These are phyloP conservation scores for Hygrophila difformis DNA, from an alignment of 257 asterid genomes.

Conservation along the genomic window DNA sequence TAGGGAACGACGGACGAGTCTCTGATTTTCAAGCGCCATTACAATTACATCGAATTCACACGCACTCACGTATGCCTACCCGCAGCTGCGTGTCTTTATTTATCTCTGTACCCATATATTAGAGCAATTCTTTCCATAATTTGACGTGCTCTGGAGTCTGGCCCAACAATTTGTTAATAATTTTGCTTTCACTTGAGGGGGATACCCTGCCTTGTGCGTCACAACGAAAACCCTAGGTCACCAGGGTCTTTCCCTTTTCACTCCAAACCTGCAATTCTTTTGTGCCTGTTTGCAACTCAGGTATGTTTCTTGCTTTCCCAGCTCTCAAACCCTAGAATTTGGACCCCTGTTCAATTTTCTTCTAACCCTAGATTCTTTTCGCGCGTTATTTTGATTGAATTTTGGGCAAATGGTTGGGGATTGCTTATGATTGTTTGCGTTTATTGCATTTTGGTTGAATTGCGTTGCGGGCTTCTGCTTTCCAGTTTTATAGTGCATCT, in stretches of 20 bases:
- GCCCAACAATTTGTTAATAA: conserved; percentile 14
- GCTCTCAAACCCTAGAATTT: conserved; percentile 5
- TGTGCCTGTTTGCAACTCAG: not conserved
- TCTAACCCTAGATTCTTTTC: not conserved
- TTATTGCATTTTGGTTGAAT: not conserved
- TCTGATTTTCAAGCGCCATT: too few species aligned
- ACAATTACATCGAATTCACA: too few species aligned
- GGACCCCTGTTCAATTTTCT: not conserved
- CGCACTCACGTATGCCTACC: conserved; percentile 20
- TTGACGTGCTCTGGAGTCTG: conserved; percentile 17
- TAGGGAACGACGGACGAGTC: too few species aligned
- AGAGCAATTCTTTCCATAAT: conserved; percentile 11
- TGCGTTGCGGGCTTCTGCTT: not conserved
- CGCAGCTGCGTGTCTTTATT: conserved; percentile 5
- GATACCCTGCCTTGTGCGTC: conserved; percentile 35
- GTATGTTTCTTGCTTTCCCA: not conserved
- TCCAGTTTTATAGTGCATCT: not conserved
- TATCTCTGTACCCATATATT: not conserved
- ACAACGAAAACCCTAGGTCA: conserved; percentile 38
- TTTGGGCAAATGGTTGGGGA: not conserved
- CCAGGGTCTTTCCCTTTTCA: conserved; percentile 12
- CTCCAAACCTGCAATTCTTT: conserved; percentile 11
- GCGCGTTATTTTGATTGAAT: not conserved
- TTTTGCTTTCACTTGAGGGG: conserved; percentile 19
- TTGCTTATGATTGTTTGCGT: not conserved